Base-by-base conservation (phyloP, 1,139 yeast species). In the Suhomyces wounanorum region DNA sequence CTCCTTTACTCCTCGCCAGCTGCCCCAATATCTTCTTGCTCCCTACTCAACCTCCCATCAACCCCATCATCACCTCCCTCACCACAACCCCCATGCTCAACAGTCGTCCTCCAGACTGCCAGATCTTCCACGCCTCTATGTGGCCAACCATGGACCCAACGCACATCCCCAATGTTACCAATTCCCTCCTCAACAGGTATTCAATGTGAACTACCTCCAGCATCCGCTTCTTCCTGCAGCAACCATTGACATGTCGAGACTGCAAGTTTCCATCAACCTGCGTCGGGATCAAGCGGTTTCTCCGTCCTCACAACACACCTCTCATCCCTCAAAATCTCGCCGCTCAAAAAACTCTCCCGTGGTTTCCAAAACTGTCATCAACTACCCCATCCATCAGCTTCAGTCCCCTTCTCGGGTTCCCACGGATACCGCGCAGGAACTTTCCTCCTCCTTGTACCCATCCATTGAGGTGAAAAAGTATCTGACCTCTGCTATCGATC, bases 401-500 rank as follows among this genome's bases (percentile, higher is more conserved):
- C n/a, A 9, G n/a, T 25, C 17, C 26, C 37, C 52, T 14, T 44
- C 54, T 8, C 45, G 58, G 21, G 54, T 55, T 11, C 67, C 73
- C 18, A 66, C 67, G 11, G 62, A 64, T 5, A 63, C 66, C 40
- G 73, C 69, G 50, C 55, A 59, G 41, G 55, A 57, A 23, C 60
- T 69, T 49, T 58, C 69, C 18, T 68, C 69, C 18, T 30, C 48
- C 14, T 59, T 67, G 7, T 70, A 69, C 51, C 69, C 74, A n/a
- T 72, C 77, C 45, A 70, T 73, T 28, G 78, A 76, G 61, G 76
- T 82, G 54, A 83, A 84, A 59, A 87, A 87, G 63, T 87, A 90
- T 52, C 85, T 92, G 16, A 82, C 89, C 9, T 83, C 87, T 33
- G 95, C 89, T 55, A 82, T 75, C 37, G 74, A 72, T 52, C 75